phyloP scores from a whole-genome alignment of 2,329 filamentous ascomycete genomes.

The Cladosporium phlei region DNA sequence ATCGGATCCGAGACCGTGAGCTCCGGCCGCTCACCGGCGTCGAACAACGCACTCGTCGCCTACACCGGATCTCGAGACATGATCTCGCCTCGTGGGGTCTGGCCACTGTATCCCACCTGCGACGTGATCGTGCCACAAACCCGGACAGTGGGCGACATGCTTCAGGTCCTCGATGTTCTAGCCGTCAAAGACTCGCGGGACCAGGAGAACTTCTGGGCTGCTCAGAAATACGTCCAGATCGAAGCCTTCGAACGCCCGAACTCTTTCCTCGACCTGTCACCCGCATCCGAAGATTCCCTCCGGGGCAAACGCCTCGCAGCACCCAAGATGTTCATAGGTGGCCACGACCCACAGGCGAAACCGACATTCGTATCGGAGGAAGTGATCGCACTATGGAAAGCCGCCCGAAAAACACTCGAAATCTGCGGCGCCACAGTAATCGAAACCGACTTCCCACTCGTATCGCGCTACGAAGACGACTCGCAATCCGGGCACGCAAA shows the following conservation, averaged over 20 bases:
- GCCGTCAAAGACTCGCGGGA: constrained; percentile 39
- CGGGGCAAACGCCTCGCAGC: constrained; percentile 46
- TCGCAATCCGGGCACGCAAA: constrained; percentile 33
- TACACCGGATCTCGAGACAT: constrained; percentile 54
- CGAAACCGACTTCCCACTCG: constrained; percentile 43
- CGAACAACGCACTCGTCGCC: constrained; percentile 52
- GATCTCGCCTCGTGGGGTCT: constrained; percentile 49
- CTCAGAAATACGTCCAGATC: constrained; percentile 45
- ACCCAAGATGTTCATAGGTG: constrained; percentile 49
- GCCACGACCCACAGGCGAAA: constrained; percentile 30
- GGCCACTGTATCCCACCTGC: constrained; percentile 54
- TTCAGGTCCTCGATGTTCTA: constrained; percentile 47
- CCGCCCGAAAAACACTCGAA: constrained; percentile 36
- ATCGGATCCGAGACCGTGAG: constrained; percentile 54
- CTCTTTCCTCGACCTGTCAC: constrained; percentile 33
- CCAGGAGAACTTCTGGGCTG: constrained; percentile 51
- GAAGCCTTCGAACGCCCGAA: constrained; percentile 33
- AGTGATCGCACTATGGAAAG: constrained; percentile 36
- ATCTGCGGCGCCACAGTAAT: constrained; percentile 40
- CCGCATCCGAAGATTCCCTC: constrained; percentile 29
- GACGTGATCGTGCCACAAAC: constrained; percentile 53
- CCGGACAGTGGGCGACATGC: constrained; percentile 47
- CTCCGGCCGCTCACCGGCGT: constrained; percentile 53
- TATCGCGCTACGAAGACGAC: constrained; percentile 44
- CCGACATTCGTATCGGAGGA: constrained; percentile 34